Base-by-base conservation (phyloP, 495 filamentous ascomycete genomes). In the Daldinia vernicosa region DNA sequence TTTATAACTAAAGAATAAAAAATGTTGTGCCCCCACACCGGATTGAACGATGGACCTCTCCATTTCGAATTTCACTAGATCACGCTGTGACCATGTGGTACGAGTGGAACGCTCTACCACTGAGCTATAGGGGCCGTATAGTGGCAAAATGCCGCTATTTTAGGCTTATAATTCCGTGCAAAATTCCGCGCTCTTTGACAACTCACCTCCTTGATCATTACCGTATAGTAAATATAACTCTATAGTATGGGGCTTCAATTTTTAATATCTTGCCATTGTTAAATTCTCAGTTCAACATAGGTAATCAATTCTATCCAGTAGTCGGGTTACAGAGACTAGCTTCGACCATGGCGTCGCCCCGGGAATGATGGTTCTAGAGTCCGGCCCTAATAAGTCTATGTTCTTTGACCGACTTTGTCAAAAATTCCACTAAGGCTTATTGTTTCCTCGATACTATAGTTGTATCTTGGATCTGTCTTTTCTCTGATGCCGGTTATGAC, bases 31-130 rank as follows among this genome's bases (percentile, higher is more conserved):
- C 69, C 63, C 53, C 69, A 71, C 69, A 63, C 69, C 69, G 69
- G 69, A 71, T 71, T 67, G 69, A 71, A 71, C 69, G 69, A 71
- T 63, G 69, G 69, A 71, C 69, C 63, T 63, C 69, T 45, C 26
- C 69, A 71, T 71, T 8, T 64, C 67, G 45, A 24, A 52, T 58
- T 32, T 26, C 15, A 14, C 5, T 43, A 60, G n/a, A 28, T 28
- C 35, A 26, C 50, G 8, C 8, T 14, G 28, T 54, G 39, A 28
- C n/a, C 14, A 4, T 24, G 22, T 17, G 17, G 28, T 54, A 63
- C 33, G 33, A 63, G 60, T 55, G 56, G 22, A 45, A 60, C 56
- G 56, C 56, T 71, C 69, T 71, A 71, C 69, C 69, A 67, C 69
- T 71, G 69, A 71, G 69, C 63, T 67, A 71, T 71, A 71, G 45